phyloP scores from a whole-genome alignment of 352 stramenopile species.

The Pythium brachiatum region DNA sequence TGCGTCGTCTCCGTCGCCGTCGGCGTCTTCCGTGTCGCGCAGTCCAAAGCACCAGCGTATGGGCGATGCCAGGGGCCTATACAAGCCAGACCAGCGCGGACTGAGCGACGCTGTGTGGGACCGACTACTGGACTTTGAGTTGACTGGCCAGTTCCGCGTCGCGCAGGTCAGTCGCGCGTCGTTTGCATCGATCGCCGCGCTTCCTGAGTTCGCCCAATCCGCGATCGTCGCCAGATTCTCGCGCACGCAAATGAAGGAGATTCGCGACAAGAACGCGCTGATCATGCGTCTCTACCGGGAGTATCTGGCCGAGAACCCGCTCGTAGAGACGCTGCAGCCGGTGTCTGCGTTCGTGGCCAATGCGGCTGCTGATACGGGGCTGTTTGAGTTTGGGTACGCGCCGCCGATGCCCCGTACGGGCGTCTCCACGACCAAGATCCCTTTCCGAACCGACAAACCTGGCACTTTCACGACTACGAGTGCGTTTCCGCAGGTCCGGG shows the following conservation, averaged over 20 bases:
- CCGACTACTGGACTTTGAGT: constrained; percentile 74
- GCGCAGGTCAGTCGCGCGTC: constrained; percentile 72
- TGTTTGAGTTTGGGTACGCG: constrained; percentile 73
- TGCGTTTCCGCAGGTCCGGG: background rate
- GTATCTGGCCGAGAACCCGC: constrained; percentile 74
- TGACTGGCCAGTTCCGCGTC: constrained; percentile 52
- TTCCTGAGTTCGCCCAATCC: constrained; percentile 79
- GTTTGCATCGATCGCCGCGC: constrained; percentile 56
- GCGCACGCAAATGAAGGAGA: constrained; percentile 50
- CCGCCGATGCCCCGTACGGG: constrained; percentile 55
- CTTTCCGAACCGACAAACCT: constrained; percentile 45
- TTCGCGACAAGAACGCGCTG: constrained; percentile 78
- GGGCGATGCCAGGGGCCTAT: background rate
- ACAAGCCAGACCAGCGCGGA: constrained; percentile 29
- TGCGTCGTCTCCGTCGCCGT: constrained; percentile 3
- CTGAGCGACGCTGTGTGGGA: constrained; percentile 66
- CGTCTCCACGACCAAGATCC: constrained; percentile 47
- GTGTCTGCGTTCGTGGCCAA: constrained; percentile 49
- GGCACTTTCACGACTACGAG: constrained; percentile 21
- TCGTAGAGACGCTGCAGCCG: constrained; percentile 43
- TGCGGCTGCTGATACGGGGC: constrained; percentile 38
- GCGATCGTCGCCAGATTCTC: constrained; percentile 68
- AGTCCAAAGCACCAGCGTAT: constrained; percentile 18
- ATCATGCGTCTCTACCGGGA: constrained; percentile 70
- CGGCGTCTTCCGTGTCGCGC: background rate